Evolutionary conservation across 2,329 filamentous ascomycete species (phyloP), one percentile per base, ranked within the genome.

Genomic region (Tolypocladium nubicola): DNA sequence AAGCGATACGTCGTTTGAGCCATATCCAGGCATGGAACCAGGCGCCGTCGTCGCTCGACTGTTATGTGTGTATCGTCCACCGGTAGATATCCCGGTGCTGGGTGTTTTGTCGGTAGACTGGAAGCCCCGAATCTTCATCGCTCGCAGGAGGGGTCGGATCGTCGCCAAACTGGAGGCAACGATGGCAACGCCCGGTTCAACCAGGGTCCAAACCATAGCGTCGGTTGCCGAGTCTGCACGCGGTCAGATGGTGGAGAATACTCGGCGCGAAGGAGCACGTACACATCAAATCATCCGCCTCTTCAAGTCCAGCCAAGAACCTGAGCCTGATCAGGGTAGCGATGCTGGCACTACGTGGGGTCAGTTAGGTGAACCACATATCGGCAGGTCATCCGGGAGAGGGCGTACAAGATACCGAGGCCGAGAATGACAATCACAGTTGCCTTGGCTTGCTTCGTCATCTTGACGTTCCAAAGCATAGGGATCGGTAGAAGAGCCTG

Each of bases 111-210:
- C 70, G 43, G 71, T 74, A 0, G 75, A 71, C 4, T 71, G 70
- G 63, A 81, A 81, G 8, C 78, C 79, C 26, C 63, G 72, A 14
- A 81, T 66, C 60, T 69, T 73, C 68, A 75, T 71, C n/a, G 70
- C 68, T 40, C 79, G 77, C 40, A 83, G 73, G 1, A 83, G 71
- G 4, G 80, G 80, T 3, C 79, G 76, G 38, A 82, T 79, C 6
- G 80, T 83, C 26, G 77, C 78, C 13, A 82, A 69, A 59, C 77
- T 80, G 2, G 79, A 76, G 14, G 80, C 80, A 33, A 78, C 66
- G 52, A 82, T 83, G 58, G 79, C 79, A 26, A 82, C 75, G 7
- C 79, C 79, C 1, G 79, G 79, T 62, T 83, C 80, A 56, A 82
- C 70, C n/a, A 82, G 68, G 11, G 78, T 82, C 80, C 80, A 83